Percentiles rank a stretch among this genome's conserved stretches.
Conservation (phyloP, 805 yeast genomes). For the Kluyveromyces aestuarii region DNA sequence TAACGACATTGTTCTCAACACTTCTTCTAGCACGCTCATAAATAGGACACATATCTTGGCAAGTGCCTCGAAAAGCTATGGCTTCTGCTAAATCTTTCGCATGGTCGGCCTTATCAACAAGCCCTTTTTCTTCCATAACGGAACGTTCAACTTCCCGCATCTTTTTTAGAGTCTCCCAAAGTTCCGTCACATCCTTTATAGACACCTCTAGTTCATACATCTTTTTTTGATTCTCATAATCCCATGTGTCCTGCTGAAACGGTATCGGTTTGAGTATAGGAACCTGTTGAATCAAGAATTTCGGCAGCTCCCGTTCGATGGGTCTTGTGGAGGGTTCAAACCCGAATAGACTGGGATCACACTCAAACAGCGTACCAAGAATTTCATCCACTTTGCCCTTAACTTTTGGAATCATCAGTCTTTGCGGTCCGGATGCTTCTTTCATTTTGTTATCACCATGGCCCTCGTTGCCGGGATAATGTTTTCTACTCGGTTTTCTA, state of each 20-base stretch:
- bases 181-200: slow-evolving; percentile 53
- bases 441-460: background rate
- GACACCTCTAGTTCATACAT: slow-evolving; percentile 44
- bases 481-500: background rate
- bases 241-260: slow-evolving; percentile 52
- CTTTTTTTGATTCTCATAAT: slow-evolving; percentile 55
- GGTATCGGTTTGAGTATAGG: slow-evolving; percentile 27
- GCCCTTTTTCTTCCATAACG: slow-evolving; percentile 68
- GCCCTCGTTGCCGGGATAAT: background rate
- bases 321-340: slow-evolving; percentile 12
- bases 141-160: slow-evolving; percentile 68
- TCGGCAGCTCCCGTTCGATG: slow-evolving; percentile 26
- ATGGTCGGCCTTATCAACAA: slow-evolving; percentile 81
- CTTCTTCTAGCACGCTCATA: slow-evolving; percentile 85
- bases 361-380: background rate
- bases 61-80: slow-evolving; percentile 77
- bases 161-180: slow-evolving; percentile 66
- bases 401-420: background rate
- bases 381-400: background rate
- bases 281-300: slow-evolving; percentile 30
- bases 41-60: slow-evolving; percentile 90
- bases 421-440: background rate
- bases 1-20: slow-evolving; percentile 76
- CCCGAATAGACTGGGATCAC: slow-evolving; percentile 8
- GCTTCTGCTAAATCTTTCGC: slow-evolving; percentile 84